Evolutionary conservation across 1,284 basidiomycete genomes (phyloP), one percentile per base, ranked within the genome.

Genomic region (Hortiboletus rubellus): DNA sequence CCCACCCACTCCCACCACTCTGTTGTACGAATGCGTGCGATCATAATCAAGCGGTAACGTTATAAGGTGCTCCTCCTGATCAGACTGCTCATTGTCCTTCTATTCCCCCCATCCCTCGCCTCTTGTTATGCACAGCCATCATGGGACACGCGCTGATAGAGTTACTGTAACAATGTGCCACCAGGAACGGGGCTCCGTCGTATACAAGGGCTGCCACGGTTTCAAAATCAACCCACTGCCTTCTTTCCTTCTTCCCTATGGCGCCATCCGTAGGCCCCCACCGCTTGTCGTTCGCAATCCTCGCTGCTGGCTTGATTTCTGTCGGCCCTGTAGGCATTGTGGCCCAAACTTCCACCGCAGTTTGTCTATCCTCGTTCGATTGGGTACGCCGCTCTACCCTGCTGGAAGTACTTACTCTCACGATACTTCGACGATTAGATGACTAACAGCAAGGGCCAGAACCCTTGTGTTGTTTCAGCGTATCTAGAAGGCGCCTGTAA

Each of bases 381-480:
- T 71, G 68, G 72, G 70, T 74, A 50, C n/a, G 61, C 51, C 15
- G 10, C n/a, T 37, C 12, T 14, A 1, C 27, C 8, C 22, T 38
- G 14, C 2, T 9, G 27, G 27, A 27, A 7, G 3, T 15, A 17
- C 50, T 52, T 34, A 12, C 37, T 14, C 37, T 52, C 15, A 49
- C 50, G 17, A 3, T 18, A 31, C 40, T 50, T 41, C 27, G 5
- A 30, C 46, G 34, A n/a, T 8, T 33, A 76, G 76, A 67, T 75
- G 67, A 18, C 54, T 60, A 77, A 77, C 43, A 69, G 63, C 40
- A 53, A 53, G 11, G 31, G 15, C 14, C 76, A 76, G 48, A 68
- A 52, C n/a, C 73, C 76, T 24, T 78, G 76, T 47, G 7, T 67
- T 6, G 55, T 78, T 37, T 46, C 66, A 9, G 69, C 75, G 2